These are phyloP conservation scores for Backusella tuberculispora DNA, from an alignment of 192 early-diverging fungal species.

Conservation along the genomic window DNA sequence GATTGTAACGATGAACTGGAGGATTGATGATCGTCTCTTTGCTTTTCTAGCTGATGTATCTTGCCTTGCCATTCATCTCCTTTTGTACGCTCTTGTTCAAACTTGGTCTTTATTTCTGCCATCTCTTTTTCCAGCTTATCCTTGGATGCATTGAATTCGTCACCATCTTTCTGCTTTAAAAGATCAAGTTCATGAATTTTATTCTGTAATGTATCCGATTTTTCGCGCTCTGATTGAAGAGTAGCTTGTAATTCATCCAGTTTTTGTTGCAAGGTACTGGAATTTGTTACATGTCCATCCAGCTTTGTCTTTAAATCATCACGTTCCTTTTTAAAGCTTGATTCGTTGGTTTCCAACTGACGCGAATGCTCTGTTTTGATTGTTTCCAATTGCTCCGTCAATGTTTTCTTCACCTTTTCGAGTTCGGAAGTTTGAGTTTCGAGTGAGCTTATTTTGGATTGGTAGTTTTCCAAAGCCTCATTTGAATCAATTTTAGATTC, in stretches of 20 bases:
- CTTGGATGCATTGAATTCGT: constrained; percentile 3
- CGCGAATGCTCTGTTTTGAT: neutral
- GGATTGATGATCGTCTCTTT: neutral
- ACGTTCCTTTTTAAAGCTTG: neutral
- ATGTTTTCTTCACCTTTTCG: neutral
- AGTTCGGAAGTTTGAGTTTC: constrained; percentile 9
- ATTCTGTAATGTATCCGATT: neutral
- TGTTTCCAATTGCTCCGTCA: neutral
- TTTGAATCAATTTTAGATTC: neutral
- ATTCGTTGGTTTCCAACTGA: neutral
- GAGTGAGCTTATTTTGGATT: neutral
- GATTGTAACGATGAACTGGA: neutral
- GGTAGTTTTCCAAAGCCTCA: constrained; percentile 3
- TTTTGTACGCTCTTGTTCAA: neutral
- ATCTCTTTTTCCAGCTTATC: neutral
- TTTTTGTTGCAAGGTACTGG: neutral
- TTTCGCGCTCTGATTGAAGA: constrained; percentile 8
- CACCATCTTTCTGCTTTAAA: neutral
- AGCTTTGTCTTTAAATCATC: neutral
- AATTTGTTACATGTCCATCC: neutral
- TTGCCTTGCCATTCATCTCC: neutral
- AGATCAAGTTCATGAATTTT: neutral
- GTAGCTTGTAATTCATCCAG: neutral
- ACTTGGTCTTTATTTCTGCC: neutral
- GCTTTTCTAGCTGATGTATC: neutral